These are phyloP conservation scores for Alternaria postmessia DNA, from an alignment of 2,329 filamentous ascomycete genomes.

Conservation along the genomic window DNA sequence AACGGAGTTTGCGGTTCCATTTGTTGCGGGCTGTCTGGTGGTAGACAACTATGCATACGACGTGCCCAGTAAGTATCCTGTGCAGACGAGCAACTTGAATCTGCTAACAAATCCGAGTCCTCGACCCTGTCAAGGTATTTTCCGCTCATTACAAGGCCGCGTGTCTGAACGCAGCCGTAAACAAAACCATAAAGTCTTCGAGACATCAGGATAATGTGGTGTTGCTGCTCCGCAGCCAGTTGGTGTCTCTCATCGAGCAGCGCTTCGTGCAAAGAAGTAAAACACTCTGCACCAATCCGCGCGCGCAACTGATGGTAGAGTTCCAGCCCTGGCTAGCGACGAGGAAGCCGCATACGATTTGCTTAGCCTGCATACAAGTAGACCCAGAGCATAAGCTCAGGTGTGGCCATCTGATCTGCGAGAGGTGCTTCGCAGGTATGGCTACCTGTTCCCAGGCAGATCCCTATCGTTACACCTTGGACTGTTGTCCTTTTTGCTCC, in stretches of 20 bases:
- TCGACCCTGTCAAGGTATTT: background rate
- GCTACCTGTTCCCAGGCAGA: background rate
- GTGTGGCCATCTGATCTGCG: constrained; percentile 1
- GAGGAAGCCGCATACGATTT: background rate
- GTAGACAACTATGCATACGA: constrained; percentile 5
- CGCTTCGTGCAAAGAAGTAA: constrained; percentile 1
- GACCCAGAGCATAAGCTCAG: background rate
- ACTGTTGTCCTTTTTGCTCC: background rate
- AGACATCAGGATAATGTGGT: background rate
- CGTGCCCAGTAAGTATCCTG: background rate
- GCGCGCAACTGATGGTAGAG: background rate
- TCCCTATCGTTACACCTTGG: background rate
- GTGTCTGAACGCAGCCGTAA: background rate
- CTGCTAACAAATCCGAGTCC: background rate
- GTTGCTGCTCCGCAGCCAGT: background rate
- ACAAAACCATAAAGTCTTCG: background rate
- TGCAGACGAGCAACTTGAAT: background rate
- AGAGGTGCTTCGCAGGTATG: background rate
- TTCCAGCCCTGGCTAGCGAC: background rate
- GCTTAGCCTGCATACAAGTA: constrained; percentile 1
- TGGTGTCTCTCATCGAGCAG: background rate
- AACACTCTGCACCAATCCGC: background rate
- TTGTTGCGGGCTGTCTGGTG: background rate
- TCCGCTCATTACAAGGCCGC: background rate
- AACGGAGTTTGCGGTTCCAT: background rate